Conservation (phyloP, 1,139 yeast species). For the Casaregolazyma suthepensis region DNA sequence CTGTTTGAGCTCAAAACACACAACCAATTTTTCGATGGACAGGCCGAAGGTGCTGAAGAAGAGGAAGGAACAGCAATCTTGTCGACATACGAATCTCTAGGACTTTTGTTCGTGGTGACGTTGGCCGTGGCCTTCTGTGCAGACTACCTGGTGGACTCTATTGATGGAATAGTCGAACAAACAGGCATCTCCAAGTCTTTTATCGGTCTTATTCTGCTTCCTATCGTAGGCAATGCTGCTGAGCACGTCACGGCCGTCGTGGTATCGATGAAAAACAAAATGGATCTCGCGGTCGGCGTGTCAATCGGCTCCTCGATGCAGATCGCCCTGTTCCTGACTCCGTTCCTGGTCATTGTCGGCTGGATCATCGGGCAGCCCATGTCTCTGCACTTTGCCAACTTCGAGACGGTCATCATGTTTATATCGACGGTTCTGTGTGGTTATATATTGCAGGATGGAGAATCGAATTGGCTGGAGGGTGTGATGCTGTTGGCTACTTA, state of each 20-base stretch:
- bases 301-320: slow-evolving; percentile 97
- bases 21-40: slow-evolving; percentile 50
- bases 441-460: slow-evolving; percentile 86
- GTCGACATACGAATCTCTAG: slow-evolving; percentile 25
- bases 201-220: slow-evolving; percentile 86
- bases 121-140: slow-evolving; percentile 86
- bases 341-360: slow-evolving; percentile 87
- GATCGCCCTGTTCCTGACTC: slow-evolving; percentile 90
- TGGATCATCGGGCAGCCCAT: slow-evolving; percentile 89
- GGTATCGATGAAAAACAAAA: slow-evolving; percentile 92
- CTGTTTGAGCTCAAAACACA: slow-evolving; percentile 88
- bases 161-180: slow-evolving; percentile 76
- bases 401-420: slow-evolving; percentile 88
- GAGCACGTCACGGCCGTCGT: slow-evolving; percentile 95
- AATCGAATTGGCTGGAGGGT: slow-evolving; percentile 95
- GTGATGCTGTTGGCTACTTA: slow-evolving; percentile 85
- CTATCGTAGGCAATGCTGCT: slow-evolving; percentile 97
- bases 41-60: slow-evolving; percentile 32
- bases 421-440: slow-evolving; percentile 84
- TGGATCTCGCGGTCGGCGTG: slow-evolving; percentile 96
- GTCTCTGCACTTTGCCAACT: slow-evolving; percentile 85
- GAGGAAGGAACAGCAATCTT: slow-evolving; percentile 28
- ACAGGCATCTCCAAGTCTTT: slow-evolving; percentile 91
- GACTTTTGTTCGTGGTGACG: slow-evolving; percentile 53
- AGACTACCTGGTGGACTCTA: slow-evolving; percentile 86